phyloP scores from a whole-genome alignment of 2,329 filamentous ascomycete species.

The Didymella keratinophila region DNA sequence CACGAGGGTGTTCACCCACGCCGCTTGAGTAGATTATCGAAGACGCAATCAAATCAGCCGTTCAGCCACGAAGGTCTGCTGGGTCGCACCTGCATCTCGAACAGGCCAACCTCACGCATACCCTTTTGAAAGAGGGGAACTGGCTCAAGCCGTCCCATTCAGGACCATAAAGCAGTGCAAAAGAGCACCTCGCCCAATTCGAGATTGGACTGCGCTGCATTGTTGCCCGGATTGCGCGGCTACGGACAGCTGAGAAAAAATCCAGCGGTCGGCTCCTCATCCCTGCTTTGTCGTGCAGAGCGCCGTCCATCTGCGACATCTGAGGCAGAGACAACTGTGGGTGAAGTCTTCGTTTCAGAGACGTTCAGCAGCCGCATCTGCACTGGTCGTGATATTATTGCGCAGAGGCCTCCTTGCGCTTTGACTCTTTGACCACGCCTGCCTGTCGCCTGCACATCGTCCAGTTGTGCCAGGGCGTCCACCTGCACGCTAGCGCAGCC shows the following conservation, averaged over 20 bases:
- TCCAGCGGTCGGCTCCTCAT: constrained; percentile 18
- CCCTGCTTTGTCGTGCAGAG: constrained; percentile 15
- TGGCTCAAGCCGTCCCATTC: constrained; percentile 12
- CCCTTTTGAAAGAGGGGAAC: constrained; percentile 15
- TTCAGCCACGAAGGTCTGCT: constrained; percentile 10
- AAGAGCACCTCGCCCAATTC: constrained; percentile 15
- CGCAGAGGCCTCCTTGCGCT: constrained; percentile 21
- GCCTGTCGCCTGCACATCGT: constrained; percentile 22
- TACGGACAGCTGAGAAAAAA: constrained; percentile 22
- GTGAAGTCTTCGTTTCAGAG: constrained; percentile 20
- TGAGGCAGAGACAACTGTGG: constrained; percentile 15
- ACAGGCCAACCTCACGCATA: constrained; percentile 6
- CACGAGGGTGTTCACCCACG: constrained; percentile 15
- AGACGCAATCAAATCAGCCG: constrained; percentile 6
- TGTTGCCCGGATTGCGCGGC: constrained; percentile 19
- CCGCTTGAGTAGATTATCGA: constrained; percentile 4
- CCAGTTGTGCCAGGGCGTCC: constrained; percentile 17
- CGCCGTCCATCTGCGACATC: constrained; percentile 11
- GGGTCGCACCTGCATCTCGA: constrained; percentile 14
- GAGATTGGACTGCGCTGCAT: constrained; percentile 15
- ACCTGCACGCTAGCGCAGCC: constrained; percentile 17
- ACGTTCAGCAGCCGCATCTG: constrained; percentile 15
- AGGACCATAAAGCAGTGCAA: constrained; percentile 16
- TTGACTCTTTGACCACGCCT: constrained; percentile 17
- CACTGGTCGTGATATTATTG: constrained; percentile 21